These are phyloP conservation scores for Lactifluus hygrophoroides DNA, from an alignment of 768 basidiomycete species.

Conservation along the genomic window DNA sequence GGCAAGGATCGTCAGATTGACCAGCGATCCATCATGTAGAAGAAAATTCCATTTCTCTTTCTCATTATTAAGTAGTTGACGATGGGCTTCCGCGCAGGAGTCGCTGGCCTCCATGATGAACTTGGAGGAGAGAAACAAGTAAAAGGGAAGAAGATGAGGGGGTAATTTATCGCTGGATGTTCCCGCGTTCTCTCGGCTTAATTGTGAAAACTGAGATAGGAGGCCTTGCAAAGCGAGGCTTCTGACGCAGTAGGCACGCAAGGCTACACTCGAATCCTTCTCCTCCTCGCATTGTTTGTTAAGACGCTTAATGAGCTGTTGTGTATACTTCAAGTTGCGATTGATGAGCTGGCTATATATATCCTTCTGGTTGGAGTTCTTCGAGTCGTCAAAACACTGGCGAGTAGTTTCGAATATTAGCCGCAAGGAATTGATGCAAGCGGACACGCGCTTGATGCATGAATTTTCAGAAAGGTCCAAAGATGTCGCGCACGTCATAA, in stretches of 20 bases:
- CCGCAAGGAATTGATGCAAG: background rate
- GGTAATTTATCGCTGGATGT: background rate
- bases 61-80: background rate
- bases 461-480: background rate
- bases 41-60: background rate
- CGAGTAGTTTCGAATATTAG: background rate
- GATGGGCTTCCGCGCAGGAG: background rate
- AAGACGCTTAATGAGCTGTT: background rate
- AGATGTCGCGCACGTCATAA: slow-evolving; percentile 6
- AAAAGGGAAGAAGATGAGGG: background rate
- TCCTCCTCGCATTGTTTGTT: background rate
- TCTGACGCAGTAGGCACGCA: slow-evolving; percentile 2
- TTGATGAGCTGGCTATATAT: too few species aligned
- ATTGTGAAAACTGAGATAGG: background rate
- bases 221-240: background rate
- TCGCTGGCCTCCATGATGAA: background rate
- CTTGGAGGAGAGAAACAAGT: background rate
- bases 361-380: background rate
- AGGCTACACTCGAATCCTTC: background rate
- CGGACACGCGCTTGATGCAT: background rate
- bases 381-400: background rate
- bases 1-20: background rate
- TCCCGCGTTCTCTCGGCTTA: too few species aligned
- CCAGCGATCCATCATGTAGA: slow-evolving; percentile 1
- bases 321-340: background rate